phyloP scores from a whole-genome alignment of 306 rosid genomes.

The Cicer arietinum region DNA sequence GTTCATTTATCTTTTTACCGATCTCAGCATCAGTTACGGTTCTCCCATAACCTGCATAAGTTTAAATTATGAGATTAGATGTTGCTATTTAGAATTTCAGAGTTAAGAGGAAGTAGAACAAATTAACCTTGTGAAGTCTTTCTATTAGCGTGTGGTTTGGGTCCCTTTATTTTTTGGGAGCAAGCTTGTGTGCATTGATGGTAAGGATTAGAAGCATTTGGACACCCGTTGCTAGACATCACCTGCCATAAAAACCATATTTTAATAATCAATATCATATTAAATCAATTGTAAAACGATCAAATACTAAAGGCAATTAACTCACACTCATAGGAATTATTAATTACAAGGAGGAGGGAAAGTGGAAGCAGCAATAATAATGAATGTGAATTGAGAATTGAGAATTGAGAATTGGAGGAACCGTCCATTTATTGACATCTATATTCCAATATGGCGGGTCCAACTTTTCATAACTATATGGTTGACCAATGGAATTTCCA shows the following conservation, averaged over 20 bases:
- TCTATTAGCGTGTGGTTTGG: conserved; percentile 45
- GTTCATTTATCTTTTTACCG: conserved; percentile 44
- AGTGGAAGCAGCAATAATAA: background rate
- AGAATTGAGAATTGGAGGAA: conserved; percentile 26
- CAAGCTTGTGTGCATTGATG: conserved; percentile 82
- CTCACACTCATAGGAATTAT: background rate
- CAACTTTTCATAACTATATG: background rate
- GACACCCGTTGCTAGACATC: conserved; percentile 28
- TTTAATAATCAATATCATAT: background rate
- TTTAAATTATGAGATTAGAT: too few relatives aligned
- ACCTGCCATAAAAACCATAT: background rate
- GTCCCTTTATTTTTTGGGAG: conserved; percentile 57
- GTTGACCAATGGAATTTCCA: conserved; percentile 42
- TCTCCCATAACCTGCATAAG: conserved; percentile 49
- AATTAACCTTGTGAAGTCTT: conserved; percentile 60
- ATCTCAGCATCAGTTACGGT: conserved; percentile 45
- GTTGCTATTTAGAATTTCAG: too few relatives aligned
- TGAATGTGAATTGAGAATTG: background rate
- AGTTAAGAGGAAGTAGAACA: background rate
- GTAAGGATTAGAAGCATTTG: conserved; percentile 70
- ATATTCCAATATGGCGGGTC: background rate
- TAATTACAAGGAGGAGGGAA: background rate
- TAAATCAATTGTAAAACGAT: too few relatives aligned
- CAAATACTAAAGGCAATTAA: background rate
- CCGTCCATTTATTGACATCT: conserved; percentile 10